phyloP scores from a whole-genome alignment of 768 basidiomycete genomes.

The Suillus occidentalis region DNA sequence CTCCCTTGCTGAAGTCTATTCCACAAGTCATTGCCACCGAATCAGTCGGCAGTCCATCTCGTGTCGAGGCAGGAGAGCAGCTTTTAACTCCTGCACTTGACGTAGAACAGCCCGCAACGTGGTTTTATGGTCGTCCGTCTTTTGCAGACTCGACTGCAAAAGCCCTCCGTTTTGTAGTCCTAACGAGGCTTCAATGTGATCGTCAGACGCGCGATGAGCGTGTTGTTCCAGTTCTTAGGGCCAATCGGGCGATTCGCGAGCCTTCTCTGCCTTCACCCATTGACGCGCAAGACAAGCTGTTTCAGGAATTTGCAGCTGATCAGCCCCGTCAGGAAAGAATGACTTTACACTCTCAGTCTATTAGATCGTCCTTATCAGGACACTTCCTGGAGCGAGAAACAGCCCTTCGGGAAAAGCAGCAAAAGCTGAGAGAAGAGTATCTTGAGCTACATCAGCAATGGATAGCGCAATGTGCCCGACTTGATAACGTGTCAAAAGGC shows the following conservation, averaged over 20 bases:
- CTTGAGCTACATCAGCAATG: conserved; percentile 67
- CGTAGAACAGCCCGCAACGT: conserved; percentile 2
- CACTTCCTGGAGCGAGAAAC: conserved; percentile 56
- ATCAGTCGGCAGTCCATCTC: conserved; percentile 16
- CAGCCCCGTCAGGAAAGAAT: conserved; percentile 35
- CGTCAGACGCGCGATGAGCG: conserved; percentile 61
- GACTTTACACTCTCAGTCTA: conserved; percentile 34
- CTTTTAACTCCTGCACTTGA: conserved; percentile 1
- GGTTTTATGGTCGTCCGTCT: conserved; percentile 2
- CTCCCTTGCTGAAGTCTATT: conserved; percentile 10
- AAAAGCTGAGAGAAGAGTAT: conserved; percentile 65
- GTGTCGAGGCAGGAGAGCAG: conserved; percentile 21
- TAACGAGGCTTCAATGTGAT: conserved; percentile 60
- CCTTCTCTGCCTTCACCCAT: conserved; percentile 28
- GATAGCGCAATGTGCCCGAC: conserved; percentile 64
- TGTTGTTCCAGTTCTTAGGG: conserved; percentile 59
- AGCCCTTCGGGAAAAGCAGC: conserved; percentile 51
- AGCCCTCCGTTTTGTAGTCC: conserved; percentile 61
- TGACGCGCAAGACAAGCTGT: conserved; percentile 42
- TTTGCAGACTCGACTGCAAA: conserved; percentile 49
- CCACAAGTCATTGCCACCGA: conserved; percentile 12
- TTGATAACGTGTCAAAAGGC: conserved; percentile 52
- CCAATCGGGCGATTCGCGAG: conserved; percentile 52
- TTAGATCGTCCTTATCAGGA: conserved; percentile 51
- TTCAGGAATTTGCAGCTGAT: conserved; percentile 48